Base-by-base conservation (phyloP, 2,329 filamentous ascomycete species). In the Aspergillus spinulosporus region DNA sequence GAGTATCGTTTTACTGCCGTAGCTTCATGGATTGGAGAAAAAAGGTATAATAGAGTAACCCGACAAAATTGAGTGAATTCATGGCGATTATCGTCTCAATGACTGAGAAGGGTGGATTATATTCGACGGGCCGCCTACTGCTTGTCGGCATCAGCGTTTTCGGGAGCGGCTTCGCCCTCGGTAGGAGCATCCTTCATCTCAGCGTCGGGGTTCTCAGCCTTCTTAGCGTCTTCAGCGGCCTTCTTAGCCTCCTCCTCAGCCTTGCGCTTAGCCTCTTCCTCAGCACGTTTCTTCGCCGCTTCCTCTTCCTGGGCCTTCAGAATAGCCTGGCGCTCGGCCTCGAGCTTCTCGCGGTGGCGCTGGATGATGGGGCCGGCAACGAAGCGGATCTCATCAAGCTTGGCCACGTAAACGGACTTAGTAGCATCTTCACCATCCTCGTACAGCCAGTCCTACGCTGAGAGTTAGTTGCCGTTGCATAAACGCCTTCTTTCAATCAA, bases 381-480 rank as follows among this genome's bases (percentile, higher is more conserved):
- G 64, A 90, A 86, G 66, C 91, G 89, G 74, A 99, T 92, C 76
- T 99, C 94, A 62, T 97, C 94, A 76, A 94, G 88, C 85, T 97
- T 99, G 78, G 90, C 84, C 60, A 95, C 80, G 78, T 99, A 99
- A 69, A 94, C 84, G 53, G 89, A 92, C 83, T 97, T 97, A 69
- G 89, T 89, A 64, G 92, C 86, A 74, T 99, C 94, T 62, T 97
- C 92, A 59, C 94, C 94, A 54, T 97, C 94, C 53, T 97, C 93
- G 76, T 97, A 97, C 59, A 99, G 83, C 94, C 94, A 99, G 72
- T 99, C 92, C 93, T 97, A 62, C 2, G 39, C 1, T 15, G 43
- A n/a, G 26, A 43, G 45, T 55, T 62, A 67, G 71, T 56, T 6
- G 67, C 21, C 28, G 4, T 4, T 28, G n/a, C 44, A 37, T 29